Evolutionary conservation across 345 rosid species (phyloP).

Genomic region (Abelmoschus esculentus): DNA sequence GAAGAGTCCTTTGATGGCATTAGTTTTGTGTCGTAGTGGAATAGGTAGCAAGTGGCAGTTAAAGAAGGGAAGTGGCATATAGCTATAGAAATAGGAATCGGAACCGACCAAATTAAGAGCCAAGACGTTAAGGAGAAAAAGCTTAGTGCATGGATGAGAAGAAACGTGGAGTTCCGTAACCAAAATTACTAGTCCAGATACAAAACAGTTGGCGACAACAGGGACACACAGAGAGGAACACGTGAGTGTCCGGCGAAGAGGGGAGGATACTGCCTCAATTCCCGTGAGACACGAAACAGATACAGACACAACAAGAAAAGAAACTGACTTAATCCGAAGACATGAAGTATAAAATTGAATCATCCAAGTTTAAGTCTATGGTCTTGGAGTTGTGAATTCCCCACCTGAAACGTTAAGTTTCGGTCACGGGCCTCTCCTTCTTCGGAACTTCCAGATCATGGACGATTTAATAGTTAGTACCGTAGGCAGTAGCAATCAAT

Average conservation of each 20-base stretch:
- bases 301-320: background rate
- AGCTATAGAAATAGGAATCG: too few relatives aligned
- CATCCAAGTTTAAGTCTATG: too few relatives aligned
- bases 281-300: slow-evolving; percentile 32
- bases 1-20: background rate
- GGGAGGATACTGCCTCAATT: slow-evolving; percentile 22
- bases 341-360: background rate
- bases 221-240: slow-evolving; percentile 2
- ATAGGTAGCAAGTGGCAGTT: background rate
- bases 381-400: too few relatives aligned
- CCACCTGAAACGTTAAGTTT: background rate
- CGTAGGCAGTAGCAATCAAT: background rate
- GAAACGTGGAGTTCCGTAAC: slow-evolving; percentile 13
- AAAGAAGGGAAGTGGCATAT: background rate
- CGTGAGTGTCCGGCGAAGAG: background rate
- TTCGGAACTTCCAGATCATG: background rate
- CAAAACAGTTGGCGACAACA: slow-evolving; percentile 6
- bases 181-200: background rate
- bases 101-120: slow-evolving; percentile 10
- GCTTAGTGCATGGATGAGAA: background rate
- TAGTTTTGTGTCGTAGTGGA: background rate
- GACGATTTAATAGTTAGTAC: background rate
- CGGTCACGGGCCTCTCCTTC: slow-evolving; percentile 4
- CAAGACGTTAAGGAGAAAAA: background rate
- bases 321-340: too few relatives aligned